Evolutionary conservation across 2,329 filamentous ascomycete genomes (phyloP).

Genomic region (Cladophialophora exuberans): DNA sequence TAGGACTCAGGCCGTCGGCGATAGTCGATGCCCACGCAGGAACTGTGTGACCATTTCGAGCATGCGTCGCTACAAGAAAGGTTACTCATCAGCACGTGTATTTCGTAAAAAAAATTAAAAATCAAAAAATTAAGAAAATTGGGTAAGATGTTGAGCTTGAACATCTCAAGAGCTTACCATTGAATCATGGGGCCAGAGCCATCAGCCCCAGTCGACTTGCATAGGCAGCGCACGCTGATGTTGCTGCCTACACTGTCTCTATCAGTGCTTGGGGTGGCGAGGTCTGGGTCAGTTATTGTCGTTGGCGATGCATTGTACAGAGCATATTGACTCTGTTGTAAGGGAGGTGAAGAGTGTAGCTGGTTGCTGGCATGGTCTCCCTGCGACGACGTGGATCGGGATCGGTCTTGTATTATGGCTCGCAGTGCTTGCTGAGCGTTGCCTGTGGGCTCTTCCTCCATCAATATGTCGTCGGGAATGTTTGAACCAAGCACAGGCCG

Average conservation of each 20-base stretch:
- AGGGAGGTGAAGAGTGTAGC: conserved; percentile 49
- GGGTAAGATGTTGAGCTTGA: no score
- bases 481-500: conserved; percentile 23
- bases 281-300: conserved; percentile 53
- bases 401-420: conserved; percentile 45
- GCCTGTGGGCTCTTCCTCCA: conserved; percentile 38
- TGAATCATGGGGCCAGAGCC: conserved; percentile 62
- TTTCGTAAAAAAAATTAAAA: not conserved
- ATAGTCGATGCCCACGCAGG: conserved; percentile 59
- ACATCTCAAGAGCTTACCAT: no score
- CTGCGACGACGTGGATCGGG: conserved; percentile 37
- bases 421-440: conserved; percentile 53
- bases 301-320: conserved; percentile 53
- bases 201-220: conserved; percentile 55
- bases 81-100: conserved; percentile 6
- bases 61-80: conserved; percentile 57
- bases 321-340: conserved; percentile 42
- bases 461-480: conserved; percentile 30
- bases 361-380: conserved; percentile 33
- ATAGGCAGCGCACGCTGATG: conserved; percentile 60
- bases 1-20: conserved; percentile 53
- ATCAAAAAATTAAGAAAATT: not conserved
- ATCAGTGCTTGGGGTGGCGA: conserved; percentile 58
- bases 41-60: conserved; percentile 64
- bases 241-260: conserved; percentile 55